A percentile compares a stretch with the other conserved stretches of the same genome.
Evolutionary conservation across 495 filamentous ascomycete species (phyloP).

Genomic region (Aspergillus hancockii): DNA sequence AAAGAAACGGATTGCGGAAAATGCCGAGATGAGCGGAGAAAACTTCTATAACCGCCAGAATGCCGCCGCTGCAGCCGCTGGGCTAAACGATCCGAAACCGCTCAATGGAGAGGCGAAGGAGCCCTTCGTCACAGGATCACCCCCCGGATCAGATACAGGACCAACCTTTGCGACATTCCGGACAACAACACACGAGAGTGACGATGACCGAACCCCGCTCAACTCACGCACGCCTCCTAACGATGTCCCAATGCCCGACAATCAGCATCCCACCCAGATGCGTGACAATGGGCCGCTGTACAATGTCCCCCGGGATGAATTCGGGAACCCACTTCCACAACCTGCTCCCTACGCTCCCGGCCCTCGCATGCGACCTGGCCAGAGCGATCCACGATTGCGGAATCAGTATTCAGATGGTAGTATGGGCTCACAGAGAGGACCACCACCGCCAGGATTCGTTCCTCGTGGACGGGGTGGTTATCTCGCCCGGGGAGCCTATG

Average conservation of each 20-base stretch:
- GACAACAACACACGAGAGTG: conserved; percentile 58
- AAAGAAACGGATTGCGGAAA: conserved; percentile 87
- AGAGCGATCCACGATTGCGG: conserved; percentile 52
- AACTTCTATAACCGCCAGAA: conserved; percentile 82
- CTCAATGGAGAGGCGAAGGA: conserved; percentile 51
- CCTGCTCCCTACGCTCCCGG: conserved; percentile 37
- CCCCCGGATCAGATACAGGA: conserved; percentile 54
- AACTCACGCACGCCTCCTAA: conserved; percentile 59
- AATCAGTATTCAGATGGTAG: conserved; percentile 63
- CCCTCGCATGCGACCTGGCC: conserved; percentile 40
- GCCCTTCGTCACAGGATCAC: conserved; percentile 50
- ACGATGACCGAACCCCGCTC: conserved; percentile 82
- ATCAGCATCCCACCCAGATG: conserved; percentile 19
- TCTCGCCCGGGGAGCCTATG: conserved; percentile 60
- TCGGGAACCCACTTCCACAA: conserved; percentile 63
- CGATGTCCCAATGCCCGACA: conserved; percentile 29
- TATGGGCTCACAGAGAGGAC: conserved; percentile 55
- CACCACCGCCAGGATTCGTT: conserved; percentile 50
- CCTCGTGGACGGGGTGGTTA: conserved; percentile 56
- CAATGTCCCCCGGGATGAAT: conserved; percentile 61
- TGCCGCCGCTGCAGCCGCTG: conserved; percentile 43
- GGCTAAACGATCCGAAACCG: conserved; percentile 37
- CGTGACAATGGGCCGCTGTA: conserved; percentile 31
- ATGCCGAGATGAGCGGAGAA: conserved; percentile 92
- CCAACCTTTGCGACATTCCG: conserved; percentile 81